phyloP scores from a whole-genome alignment of 495 filamentous ascomycete species.

The Lindgomyces ingoldianus region DNA sequence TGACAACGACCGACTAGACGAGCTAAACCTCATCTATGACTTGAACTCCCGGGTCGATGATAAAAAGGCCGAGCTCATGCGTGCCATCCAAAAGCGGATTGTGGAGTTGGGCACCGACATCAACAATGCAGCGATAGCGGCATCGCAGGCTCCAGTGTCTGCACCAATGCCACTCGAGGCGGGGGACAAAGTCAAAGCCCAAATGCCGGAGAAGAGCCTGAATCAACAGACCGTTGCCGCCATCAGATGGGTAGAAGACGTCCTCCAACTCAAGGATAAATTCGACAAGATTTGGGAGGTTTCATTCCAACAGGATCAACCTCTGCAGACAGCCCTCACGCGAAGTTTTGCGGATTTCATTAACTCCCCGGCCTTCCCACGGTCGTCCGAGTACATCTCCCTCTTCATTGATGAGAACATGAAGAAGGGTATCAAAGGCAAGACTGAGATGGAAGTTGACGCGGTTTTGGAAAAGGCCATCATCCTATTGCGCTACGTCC shows the following conservation, averaged over 20 bases:
- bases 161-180: conserved; percentile 28
- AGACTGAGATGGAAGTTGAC: conserved; percentile 90
- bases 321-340: conserved; percentile 76
- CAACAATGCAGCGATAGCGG: conserved; percentile 62
- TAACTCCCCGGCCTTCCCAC: conserved; percentile 65
- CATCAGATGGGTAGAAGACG: conserved; percentile 93
- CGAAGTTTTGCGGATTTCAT: conserved; percentile 88
- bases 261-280: conserved; percentile 83
- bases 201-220: conserved; percentile 44
- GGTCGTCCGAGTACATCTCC: conserved; percentile 88
- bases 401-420: conserved; percentile 97
- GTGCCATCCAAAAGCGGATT: conserved; percentile 70
- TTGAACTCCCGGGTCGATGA: conserved; percentile 77
- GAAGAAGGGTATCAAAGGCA: conserved; percentile 89
- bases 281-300: conserved; percentile 74
- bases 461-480: conserved; percentile 85
- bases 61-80: conserved; percentile 69
- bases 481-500: conserved; percentile 77
- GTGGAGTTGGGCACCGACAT: conserved; percentile 78
- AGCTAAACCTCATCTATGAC: conserved; percentile 73
- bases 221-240: conserved; percentile 75
- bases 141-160: conserved; percentile 37
- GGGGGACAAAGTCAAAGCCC: conserved; percentile 39
- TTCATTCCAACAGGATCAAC: conserved; percentile 73
- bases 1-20: conserved; percentile 78